A percentile compares a stretch with the other conserved stretches of the same genome.
phyloP scores from a whole-genome alignment of 495 filamentous ascomycete genomes.

The Aspergillus bertholletiae region DNA sequence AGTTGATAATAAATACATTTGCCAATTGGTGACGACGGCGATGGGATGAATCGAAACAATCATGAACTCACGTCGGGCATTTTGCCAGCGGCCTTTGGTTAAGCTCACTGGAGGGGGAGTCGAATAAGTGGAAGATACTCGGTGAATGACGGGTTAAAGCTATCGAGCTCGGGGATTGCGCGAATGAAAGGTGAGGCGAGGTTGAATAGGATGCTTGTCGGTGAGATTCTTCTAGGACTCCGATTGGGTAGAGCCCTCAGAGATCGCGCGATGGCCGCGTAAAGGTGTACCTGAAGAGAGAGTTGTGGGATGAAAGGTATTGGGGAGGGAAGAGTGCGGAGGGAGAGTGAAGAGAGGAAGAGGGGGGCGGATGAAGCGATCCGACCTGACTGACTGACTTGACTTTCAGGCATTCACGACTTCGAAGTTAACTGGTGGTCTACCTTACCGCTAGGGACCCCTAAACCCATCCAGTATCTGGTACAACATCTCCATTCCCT shows the following conservation, averaged over 20 bases:
- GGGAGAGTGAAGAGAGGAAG: constrained; percentile 6
- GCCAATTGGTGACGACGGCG: neutral
- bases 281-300: neutral
- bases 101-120: neutral
- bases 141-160: neutral
- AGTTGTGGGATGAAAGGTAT: constrained; percentile 1
- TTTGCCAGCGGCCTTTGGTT: constrained; percentile 11
- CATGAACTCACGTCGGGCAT: constrained; percentile 46
- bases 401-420: neutral
- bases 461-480: too few relatives aligned
- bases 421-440: too few relatives aligned
- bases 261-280: neutral
- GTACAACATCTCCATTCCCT: too few relatives aligned
- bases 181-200: constrained; percentile 2
- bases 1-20: neutral
- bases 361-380: constrained; percentile 7
- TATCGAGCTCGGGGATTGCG: neutral
- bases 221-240: neutral
- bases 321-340: constrained; percentile 4
- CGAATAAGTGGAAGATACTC: neutral
- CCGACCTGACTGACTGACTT: neutral
- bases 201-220: neutral
- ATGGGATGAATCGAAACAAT: neutral
- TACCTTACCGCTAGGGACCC: too few relatives aligned
- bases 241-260: neutral